Evolutionary conservation across 139 green algal genomes (phyloP).

Genomic region (Chlorella sp.): DNA sequence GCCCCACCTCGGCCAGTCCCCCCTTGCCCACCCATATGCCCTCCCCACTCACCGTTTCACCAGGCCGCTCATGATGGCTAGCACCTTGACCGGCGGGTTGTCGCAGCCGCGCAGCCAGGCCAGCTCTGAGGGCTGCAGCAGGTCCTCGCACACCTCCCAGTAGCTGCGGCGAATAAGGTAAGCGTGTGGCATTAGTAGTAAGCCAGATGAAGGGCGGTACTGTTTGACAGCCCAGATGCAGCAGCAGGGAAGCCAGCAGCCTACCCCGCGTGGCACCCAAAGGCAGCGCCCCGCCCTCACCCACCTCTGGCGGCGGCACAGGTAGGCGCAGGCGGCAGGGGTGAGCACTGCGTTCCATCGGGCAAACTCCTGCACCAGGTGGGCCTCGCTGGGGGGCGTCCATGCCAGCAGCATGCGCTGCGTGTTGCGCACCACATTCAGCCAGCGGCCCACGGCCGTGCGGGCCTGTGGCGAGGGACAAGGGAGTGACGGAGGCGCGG

Average conservation of each 20-base stretch:
- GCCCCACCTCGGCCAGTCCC: too few species aligned
- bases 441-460: constrained; percentile 22
- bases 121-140: constrained; percentile 29
- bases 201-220: too few species aligned
- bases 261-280: too few species aligned
- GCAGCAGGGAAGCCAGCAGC: too few species aligned
- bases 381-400: neutral
- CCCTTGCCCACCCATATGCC: too few species aligned
- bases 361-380: constrained; percentile 1
- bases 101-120: constrained; percentile 16
- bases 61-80: constrained; percentile 25
- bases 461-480: neutral
- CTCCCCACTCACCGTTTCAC: constrained; percentile 57
- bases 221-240: too few species aligned
- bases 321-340: constrained; percentile 35
- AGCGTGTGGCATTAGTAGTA: too few species aligned
- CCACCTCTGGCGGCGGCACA: neutral
- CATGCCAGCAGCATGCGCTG: constrained; percentile 34
- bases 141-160: neutral
- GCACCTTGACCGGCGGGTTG: constrained; percentile 37
- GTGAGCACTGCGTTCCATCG: constrained; percentile 21
- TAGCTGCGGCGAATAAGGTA: too few species aligned
- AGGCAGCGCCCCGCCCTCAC: too few species aligned
- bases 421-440: constrained; percentile 28
- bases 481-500: too few species aligned